Evolutionary conservation across 768 basidiomycete species (phyloP), one percentile per base, ranked within the genome.

Genomic region (Arthromyces matolae): DNA sequence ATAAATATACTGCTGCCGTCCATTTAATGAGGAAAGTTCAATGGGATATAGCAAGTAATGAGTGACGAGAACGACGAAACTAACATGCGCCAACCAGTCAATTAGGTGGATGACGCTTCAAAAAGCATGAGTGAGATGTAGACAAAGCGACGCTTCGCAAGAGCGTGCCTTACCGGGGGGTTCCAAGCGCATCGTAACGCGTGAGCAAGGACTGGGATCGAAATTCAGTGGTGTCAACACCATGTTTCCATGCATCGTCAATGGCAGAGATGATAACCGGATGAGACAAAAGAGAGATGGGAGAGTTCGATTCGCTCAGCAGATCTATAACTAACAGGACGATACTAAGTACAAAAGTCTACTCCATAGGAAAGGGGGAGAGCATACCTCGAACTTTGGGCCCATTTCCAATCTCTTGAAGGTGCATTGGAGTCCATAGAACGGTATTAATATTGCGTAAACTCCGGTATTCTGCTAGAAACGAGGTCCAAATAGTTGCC

Each of bases 361-460:
- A n/a, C n/a, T n/a, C n/a, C n/a, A n/a, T n/a, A n/a, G n/a, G n/a
- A n/a, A n/a, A n/a, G n/a, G n/a, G n/a, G n/a, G n/a, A n/a, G n/a
- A n/a, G n/a, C n/a, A n/a, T n/a, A n/a, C n/a, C n/a, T n/a, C n/a
- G n/a, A n/a, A n/a, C n/a, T n/a, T n/a, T n/a, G n/a, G n/a, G n/a
- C n/a, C 52, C 58, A 13, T 14, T 12, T 67, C 60, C 37, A 67
- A 61, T 22, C 67, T 46, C 3, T n/a, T n/a, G n/a, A 12, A 43
- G 14, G n/a, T 65, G 65, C 48, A 79, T 79, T 8, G 59, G 47
- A 5, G 66, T 64, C 80, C 80, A 83, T 22, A 83, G 58, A 12
- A 74, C 64, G 4, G 68, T 66, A 41, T 78, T 69, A 14, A 83
- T 64, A 44, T 81, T 74, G 19, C 55, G 58, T 8, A 65, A 51